Conservation (phyloP, 2,329 filamentous ascomycete species). For the Beauveria caledonica region DNA sequence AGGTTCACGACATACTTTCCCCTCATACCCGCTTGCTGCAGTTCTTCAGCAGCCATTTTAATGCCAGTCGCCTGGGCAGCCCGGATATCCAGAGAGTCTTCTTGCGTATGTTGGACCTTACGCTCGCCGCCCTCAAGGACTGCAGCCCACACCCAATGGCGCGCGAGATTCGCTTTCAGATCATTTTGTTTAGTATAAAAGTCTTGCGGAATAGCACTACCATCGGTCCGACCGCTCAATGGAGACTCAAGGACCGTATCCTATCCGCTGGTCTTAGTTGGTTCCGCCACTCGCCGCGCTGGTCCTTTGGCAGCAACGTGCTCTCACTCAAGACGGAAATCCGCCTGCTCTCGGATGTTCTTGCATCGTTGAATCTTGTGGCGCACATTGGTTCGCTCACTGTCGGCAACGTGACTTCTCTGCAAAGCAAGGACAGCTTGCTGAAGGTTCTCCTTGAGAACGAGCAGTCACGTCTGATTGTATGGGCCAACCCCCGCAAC, state of each 20-base stretch:
- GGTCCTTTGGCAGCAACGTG: constrained; percentile 93
- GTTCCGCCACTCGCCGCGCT: constrained; percentile 77
- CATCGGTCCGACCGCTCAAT: constrained; percentile 55
- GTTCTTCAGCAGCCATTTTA: constrained; percentile 91
- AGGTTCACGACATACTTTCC: constrained; percentile 72
- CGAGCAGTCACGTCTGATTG: constrained; percentile 72
- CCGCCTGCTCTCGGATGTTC: constrained; percentile 69
- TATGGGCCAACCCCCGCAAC: constrained; percentile 82
- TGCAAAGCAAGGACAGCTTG: constrained; percentile 77
- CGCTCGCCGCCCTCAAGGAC: constrained; percentile 63
- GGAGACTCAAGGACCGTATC: constrained; percentile 82
- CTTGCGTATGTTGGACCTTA: constrained; percentile 69
- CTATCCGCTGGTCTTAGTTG: constrained; percentile 79
- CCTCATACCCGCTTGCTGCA: constrained; percentile 81
- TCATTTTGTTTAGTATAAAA: constrained; percentile 73
- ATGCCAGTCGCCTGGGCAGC: constrained; percentile 79
- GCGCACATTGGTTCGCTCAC: constrained; percentile 48
- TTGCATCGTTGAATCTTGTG: constrained; percentile 56
- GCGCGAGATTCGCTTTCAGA: constrained; percentile 83
- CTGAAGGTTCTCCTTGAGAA: constrained; percentile 72
- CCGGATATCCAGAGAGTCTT: constrained; percentile 76
- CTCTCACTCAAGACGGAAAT: constrained; percentile 91
- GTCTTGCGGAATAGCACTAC: constrained; percentile 67
- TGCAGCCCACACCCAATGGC: constrained; percentile 76
- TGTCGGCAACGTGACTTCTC: constrained; percentile 50